Percentiles rank a stretch among this genome's conserved stretches.
Evolutionary conservation across 345 rosid species (phyloP).

Genomic region (Bretschneidera sinensis): DNA sequence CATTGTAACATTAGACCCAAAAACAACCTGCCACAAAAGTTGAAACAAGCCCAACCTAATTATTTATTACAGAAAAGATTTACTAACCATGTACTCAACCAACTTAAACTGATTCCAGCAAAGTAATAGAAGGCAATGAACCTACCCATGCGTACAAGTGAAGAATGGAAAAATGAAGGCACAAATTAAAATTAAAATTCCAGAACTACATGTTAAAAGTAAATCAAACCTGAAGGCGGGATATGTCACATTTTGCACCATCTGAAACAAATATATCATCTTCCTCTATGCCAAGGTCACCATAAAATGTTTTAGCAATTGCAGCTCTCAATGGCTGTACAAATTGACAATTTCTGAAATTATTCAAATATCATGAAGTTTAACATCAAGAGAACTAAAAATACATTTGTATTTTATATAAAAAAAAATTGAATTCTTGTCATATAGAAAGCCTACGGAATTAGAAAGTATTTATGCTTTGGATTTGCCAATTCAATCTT

Average conservation of each 20-base stretch:
- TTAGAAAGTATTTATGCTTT: too few species aligned
- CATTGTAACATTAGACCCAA: slow-evolving; percentile 75
- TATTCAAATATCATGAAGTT: slow-evolving; percentile 6
- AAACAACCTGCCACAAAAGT: slow-evolving; percentile 58
- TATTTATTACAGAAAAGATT: too few species aligned
- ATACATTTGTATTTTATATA: too few species aligned
- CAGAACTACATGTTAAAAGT: neutral
- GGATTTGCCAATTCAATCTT: slow-evolving; percentile 1
- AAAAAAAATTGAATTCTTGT: too few species aligned
- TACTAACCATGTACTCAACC: too few species aligned
- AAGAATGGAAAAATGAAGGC: too few species aligned
- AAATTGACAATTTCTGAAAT: slow-evolving; percentile 9
- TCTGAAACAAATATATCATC: slow-evolving; percentile 94
- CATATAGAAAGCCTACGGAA: too few species aligned
- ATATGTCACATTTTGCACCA: slow-evolving; percentile 97
- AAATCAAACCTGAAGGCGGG: slow-evolving; percentile 83
- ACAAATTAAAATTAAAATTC: neutral
- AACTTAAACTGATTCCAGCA: neutral
- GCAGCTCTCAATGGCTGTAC: slow-evolving; percentile 80
- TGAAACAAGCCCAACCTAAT: slow-evolving; percentile 6
- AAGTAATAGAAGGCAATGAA: neutral
- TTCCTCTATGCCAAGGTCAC: slow-evolving; percentile 73
- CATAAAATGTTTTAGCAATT: slow-evolving; percentile 65
- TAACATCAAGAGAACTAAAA: neutral
- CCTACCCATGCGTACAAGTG: neutral